Base-by-base conservation (phyloP, 164 flowering plant species). In the Taxillus chinensis region DNA sequence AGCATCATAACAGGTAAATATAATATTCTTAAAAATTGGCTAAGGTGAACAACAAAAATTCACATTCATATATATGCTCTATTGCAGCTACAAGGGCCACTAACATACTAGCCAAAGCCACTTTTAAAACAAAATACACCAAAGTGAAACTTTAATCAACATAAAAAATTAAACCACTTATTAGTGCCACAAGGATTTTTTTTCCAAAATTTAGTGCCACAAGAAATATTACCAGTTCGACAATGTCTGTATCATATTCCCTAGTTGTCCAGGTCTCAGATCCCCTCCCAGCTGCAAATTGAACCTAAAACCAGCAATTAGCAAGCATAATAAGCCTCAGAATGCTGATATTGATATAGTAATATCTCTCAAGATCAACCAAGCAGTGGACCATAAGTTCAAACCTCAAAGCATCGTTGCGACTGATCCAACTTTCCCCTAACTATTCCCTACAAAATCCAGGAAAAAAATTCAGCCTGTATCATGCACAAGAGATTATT, bases 261-360 rank as follows among this genome's bases (percentile, higher is more conserved):
- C 85, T 8, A 92, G 82, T 68, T 92, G 97, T 63, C 77, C 96
- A 58, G 98, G 96, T 75, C 96, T 81, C 66, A 86, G 78, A 80
- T 92, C 98, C 77, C 77, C 98, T 86, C 62, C 98, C 98, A 11
- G 98, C 97, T 5, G 98, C 96, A 83, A 90, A 92, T 74, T 85
- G 98, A n/a, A 92, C 98, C 98, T 92, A 71, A 64, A 80, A 1
- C 55, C 54, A 42, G 62, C 50, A 59, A 58, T 39, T 57, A 40
- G 42, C 27, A 39, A 46, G 66, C 41, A 69, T 11, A 45, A 5
- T 3, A 7, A 59, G 9, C 27, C 27, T 27, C 27, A 27, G 27
- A 27, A 27, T 27, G 27, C 27, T 27, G 67, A 42, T 48, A 17
- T 56, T 27, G 12, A 58, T 15, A 40, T 13, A 10, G 5, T 40